Percentiles rank a stretch among this genome's conserved stretches.
Evolutionary conservation across 768 basidiomycete species (phyloP).

Genomic region (Macrolepiota albuminosa): DNA sequence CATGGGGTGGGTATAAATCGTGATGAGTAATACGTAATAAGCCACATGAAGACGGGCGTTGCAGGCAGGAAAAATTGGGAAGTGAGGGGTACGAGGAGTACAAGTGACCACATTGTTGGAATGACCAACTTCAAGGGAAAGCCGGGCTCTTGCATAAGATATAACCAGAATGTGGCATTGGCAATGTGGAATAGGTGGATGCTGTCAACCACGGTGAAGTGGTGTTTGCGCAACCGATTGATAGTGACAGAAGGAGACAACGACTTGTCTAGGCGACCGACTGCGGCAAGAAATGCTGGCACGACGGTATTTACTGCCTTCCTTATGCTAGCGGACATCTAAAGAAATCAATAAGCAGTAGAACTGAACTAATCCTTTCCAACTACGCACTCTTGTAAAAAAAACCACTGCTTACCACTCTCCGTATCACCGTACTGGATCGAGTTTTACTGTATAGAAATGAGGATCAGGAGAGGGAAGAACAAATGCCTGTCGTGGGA

Average conservation of each 20-base stretch:
- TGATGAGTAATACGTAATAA: slow-evolving; percentile 83
- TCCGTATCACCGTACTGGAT: neutral
- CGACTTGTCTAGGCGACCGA: slow-evolving; percentile 71
- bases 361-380: neutral
- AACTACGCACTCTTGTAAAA: neutral
- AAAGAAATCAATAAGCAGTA: neutral
- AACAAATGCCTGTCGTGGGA: slow-evolving; percentile 1
- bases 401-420: neutral
- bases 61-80: slow-evolving; percentile 90
- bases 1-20: slow-evolving; percentile 74
- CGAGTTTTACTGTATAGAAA: neutral
- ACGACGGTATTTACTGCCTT: slow-evolving; percentile 19
- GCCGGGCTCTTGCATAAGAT: slow-evolving; percentile 62
- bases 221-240: slow-evolving; percentile 49
- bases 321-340: slow-evolving; percentile 17
- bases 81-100: slow-evolving; percentile 78
- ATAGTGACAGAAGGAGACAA: slow-evolving; percentile 68
- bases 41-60: slow-evolving; percentile 80
- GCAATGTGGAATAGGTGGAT: slow-evolving; percentile 62
- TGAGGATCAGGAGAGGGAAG: neutral
- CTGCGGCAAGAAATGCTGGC: slow-evolving; percentile 55
- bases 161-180: slow-evolving; percentile 66
- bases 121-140: slow-evolving; percentile 76
- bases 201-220: slow-evolving; percentile 50
- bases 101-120: slow-evolving; percentile 62